Base-by-base conservation (phyloP, 2,329 filamentous ascomycete species). In the Gliomastix tumulicola region DNA sequence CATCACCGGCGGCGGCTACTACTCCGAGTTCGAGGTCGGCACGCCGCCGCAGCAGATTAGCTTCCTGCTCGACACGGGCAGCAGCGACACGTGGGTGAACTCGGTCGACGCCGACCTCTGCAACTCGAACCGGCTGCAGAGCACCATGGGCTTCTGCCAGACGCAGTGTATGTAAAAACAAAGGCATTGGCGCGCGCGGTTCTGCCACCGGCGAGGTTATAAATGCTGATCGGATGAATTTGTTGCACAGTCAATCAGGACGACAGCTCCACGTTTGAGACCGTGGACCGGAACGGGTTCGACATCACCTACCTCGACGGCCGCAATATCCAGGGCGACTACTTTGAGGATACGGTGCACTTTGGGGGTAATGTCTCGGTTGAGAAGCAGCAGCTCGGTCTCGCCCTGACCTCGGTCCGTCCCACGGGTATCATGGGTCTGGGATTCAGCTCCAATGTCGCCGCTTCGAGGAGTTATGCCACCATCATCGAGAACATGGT, bases 401-500 rank as follows among this genome's bases (percentile, higher is more conserved):
- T 76, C 19, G 77, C 71, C 6, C 54, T 51, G 25, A 46, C 59
- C 23, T 69, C 69, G 2, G 64, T 64, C 5, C 67, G 72, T 30
- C 62, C 66, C 25, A 69, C 67, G 3, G 76, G 77, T 20, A 67
- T 81, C 36, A 63, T 81, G 55, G 77, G 77, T 16, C 59, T 82
- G 35, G 76, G 76, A 36, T 78, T 76, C 48, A 62, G 65, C 42
- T 54, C 62, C 20, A 74, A 68, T 44, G 69, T 71, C 40, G 63
- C 68, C 17, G 53, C 74, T 11, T 22, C 30, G 2, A 49, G 41
- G 6, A 52, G 56, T 1, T 76, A 76, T 49, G 62, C 65, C 12
- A 76, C 84, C 51, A 63, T 90, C 21, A 67, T 87, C 15, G 71
- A 79, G 53, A 67, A 76, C 45, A 68, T 92, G 54, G 68, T 76